A percentile compares a stretch with the other conserved stretches of the same genome.
These are phyloP conservation scores for Basipetospora chlamydospora DNA, from an alignment of 2,329 filamentous ascomycete genomes.

Conservation along the genomic window DNA sequence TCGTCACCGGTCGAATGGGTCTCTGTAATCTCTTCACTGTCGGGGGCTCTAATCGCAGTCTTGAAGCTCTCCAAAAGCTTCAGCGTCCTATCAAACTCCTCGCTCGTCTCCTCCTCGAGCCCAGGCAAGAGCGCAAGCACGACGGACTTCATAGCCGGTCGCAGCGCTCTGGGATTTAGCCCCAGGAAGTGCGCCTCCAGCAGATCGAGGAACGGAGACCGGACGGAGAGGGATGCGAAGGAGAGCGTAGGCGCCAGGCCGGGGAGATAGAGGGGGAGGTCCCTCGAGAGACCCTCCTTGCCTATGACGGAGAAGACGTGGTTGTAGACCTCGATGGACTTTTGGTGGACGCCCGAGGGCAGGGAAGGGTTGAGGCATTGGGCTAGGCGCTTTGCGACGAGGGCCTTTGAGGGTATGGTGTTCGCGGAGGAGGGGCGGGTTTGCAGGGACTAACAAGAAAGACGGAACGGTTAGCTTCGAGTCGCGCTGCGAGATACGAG, in stretches of 20 bases:
- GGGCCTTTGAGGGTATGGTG: conserved; percentile 64
- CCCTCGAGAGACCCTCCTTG: conserved; percentile 61
- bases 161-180: conserved; percentile 54
- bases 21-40: conserved; percentile 32
- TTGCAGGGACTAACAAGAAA: conserved; percentile 58
- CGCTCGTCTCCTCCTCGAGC: conserved; percentile 88
- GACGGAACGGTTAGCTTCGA: not conserved
- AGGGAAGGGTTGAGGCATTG: conserved; percentile 90
- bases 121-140: conserved; percentile 82
- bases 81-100: conserved; percentile 86
- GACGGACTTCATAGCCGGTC: conserved; percentile 80
- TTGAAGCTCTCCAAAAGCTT: conserved; percentile 68
- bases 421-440: conserved; percentile 59
- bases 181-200: conserved; percentile 68
- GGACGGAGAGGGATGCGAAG: conserved; percentile 85
- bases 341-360: conserved; percentile 94
- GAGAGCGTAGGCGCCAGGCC: conserved; percentile 80
- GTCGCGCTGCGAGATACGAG: no score
- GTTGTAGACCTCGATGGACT: conserved; percentile 83
- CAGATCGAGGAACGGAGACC: conserved; percentile 70
- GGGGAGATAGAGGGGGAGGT: conserved; percentile 78
- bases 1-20: conserved; percentile 53
- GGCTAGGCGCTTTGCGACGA: conserved; percentile 78
- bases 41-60: conserved; percentile 40
- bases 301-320: conserved; percentile 82